Evolutionary conservation across 345 rosid species (phyloP).

Genomic region (Cardamine resedifolia): DNA sequence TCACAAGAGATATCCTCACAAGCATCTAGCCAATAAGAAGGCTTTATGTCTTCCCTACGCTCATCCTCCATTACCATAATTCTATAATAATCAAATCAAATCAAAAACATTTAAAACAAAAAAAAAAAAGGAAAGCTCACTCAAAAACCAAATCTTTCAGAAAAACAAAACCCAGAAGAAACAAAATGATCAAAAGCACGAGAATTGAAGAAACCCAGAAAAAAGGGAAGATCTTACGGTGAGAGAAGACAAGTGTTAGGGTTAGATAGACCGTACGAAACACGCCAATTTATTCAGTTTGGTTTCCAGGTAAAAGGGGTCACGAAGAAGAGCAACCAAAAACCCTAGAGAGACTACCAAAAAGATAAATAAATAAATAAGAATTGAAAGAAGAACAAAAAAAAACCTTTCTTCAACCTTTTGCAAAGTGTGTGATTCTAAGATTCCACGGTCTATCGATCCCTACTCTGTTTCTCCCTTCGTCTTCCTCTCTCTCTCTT

Average conservation of each 20-base stretch:
- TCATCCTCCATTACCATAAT: slow-evolving; percentile 50
- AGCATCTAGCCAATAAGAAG: slow-evolving; percentile 96
- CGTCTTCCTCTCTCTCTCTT: slow-evolving; percentile 23
- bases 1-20: slow-evolving; percentile 82
- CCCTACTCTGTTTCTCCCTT: slow-evolving; percentile 39
- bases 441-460: slow-evolving; percentile 84
- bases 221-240: slow-evolving; percentile 1
- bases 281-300: slow-evolving; percentile 43
- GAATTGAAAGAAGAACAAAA: too few relatives aligned
- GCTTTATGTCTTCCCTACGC: slow-evolving; percentile 40
- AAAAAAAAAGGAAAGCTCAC: not conserved
- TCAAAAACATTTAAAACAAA: not conserved
- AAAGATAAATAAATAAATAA: not conserved
- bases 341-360: slow-evolving; percentile 17
- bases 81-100: not conserved
- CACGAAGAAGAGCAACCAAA: slow-evolving; percentile 34
- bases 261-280: slow-evolving; percentile 86
- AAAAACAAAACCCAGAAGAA: too few relatives aligned
- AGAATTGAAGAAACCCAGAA: slow-evolving; percentile 12
- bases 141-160: not conserved
- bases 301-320: slow-evolving; percentile 30
- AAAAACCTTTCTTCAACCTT: not conserved
- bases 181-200: not conserved
- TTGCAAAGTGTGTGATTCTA: slow-evolving; percentile 52
- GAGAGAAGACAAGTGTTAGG: slow-evolving; percentile 41